Conservation (phyloP, 2,329 filamentous ascomycete species). For the Catunica adiposa region DNA sequence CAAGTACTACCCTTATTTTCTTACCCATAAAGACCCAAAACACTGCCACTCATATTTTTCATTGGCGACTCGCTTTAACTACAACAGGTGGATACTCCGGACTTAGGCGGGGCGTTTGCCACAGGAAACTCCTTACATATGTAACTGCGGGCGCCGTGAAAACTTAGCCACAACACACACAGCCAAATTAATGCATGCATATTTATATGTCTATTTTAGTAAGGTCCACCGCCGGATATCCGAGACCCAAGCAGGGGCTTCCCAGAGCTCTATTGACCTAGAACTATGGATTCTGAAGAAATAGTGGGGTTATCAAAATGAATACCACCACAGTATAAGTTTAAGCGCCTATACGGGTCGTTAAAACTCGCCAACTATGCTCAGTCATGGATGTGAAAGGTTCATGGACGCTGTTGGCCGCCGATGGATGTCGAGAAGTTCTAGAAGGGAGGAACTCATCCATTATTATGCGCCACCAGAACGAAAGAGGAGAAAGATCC, state of each 20-base stretch:
- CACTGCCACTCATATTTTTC: too few relatives aligned
- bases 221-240: neutral
- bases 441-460: neutral
- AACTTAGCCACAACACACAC: too few relatives aligned
- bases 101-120: too few relatives aligned
- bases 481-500: neutral
- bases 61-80: too few relatives aligned
- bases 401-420: neutral
- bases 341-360: neutral
- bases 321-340: neutral
- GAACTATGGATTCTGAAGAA: neutral
- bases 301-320: neutral
- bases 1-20: too few relatives aligned
- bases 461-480: neutral
- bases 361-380: neutral
- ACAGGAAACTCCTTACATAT: too few relatives aligned
- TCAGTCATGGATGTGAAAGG: neutral
- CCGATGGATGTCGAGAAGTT: neutral
- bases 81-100: too few relatives aligned
- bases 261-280: neutral
- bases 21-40: too few relatives aligned
- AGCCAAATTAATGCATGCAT: neutral
- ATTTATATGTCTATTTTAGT: neutral
- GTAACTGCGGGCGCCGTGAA: too few relatives aligned
- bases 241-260: neutral